Percentiles rank a stretch among this genome's conserved stretches.
phyloP scores from a whole-genome alignment of 805 yeast genomes.

The Candida maesae region DNA sequence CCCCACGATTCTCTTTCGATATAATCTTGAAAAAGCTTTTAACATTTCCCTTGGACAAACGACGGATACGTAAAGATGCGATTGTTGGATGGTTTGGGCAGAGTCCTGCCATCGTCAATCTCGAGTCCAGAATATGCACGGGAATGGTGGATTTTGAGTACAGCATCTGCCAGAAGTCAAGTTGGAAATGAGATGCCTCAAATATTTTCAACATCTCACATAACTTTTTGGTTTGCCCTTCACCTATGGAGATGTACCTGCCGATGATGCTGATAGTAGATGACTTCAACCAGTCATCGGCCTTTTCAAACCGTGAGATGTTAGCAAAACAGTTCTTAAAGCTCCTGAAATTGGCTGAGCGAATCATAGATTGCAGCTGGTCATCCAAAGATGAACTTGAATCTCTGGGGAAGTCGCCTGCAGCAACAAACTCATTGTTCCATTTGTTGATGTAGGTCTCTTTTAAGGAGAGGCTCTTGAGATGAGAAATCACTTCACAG shows the following conservation, averaged over 20 bases:
- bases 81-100: slow-evolving; percentile 2
- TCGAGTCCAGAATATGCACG: slow-evolving; percentile 4
- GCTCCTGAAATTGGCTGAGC: slow-evolving; percentile 11
- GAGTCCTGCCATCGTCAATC: not conserved
- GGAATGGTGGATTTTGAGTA: slow-evolving; percentile 13
- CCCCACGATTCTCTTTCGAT: slow-evolving; percentile 5
- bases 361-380: slow-evolving; percentile 15
- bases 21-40: slow-evolving; percentile 15
- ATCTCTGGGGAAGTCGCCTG: slow-evolving; percentile 17
- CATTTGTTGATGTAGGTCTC: slow-evolving; percentile 16
- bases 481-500: slow-evolving; percentile 8
- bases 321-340: slow-evolving; percentile 14
- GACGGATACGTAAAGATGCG: slow-evolving; percentile 8
- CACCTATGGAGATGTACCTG: slow-evolving; percentile 9
- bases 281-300: slow-evolving; percentile 13
- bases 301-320: slow-evolving; percentile 4
- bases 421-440: slow-evolving; percentile 14
- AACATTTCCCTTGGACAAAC: slow-evolving; percentile 7
- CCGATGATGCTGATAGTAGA: slow-evolving; percentile 15
- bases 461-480: slow-evolving; percentile 8
- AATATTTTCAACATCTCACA: slow-evolving; percentile 1
- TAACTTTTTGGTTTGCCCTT: slow-evolving; percentile 2
- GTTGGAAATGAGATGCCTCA: slow-evolving; percentile 2
- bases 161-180: slow-evolving; percentile 15
- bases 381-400: slow-evolving; percentile 15